Base-by-base conservation (phyloP, 371 early-diverging fungal species). In the Mucor plumbeus region DNA sequence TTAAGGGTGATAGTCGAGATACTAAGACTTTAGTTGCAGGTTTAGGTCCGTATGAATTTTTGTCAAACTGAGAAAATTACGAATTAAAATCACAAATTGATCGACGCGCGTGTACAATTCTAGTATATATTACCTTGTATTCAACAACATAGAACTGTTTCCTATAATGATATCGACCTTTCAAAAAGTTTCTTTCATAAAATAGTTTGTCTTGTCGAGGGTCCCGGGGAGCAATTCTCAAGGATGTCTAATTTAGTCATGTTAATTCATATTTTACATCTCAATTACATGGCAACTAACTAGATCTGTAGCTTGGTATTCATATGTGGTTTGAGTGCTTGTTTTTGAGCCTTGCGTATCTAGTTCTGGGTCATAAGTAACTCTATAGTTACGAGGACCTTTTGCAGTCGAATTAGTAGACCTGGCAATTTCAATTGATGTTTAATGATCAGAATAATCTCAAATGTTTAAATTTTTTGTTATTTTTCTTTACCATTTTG, bases 341-440 rank as follows among this genome's bases (percentile, higher is more conserved):
- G 64, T 65, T 57, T 73, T 80, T 43, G 48, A 60, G 36, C 69
- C 65, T 39, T 65, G 69, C n/a, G 63, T 70, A 64, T 82, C 83
- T 47, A 80, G 65, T 56, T 82, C 80, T 50, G 83, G 80, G 70
- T 82, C 83, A 66, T 78, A 82, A 33, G 75, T 71, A 63, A 72
- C 73, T 69, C 69, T 74, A 67, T 80, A 80, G 43, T 78, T 76
- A 55, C 75, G 82, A 62, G 67, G 69, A 73, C 67, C 76, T 70
- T 63, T 77, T 65, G 53, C 62, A 38, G 63, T 65, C 53, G 59
- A 19, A 62, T 53, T 61, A 62, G 59, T 61, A 65, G 70, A 65
- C 58, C 65, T 64, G 35, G 17, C 19, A 36, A 19, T 39, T 9
- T 53, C 53, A 26, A 63, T 40, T 47, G 36, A 19, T 4, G 19